Percentiles rank a stretch among this genome's conserved stretches.
Evolutionary conservation across 176 grass and related monocot species (phyloP).

Genomic region (Puccinellia tenuiflora): DNA sequence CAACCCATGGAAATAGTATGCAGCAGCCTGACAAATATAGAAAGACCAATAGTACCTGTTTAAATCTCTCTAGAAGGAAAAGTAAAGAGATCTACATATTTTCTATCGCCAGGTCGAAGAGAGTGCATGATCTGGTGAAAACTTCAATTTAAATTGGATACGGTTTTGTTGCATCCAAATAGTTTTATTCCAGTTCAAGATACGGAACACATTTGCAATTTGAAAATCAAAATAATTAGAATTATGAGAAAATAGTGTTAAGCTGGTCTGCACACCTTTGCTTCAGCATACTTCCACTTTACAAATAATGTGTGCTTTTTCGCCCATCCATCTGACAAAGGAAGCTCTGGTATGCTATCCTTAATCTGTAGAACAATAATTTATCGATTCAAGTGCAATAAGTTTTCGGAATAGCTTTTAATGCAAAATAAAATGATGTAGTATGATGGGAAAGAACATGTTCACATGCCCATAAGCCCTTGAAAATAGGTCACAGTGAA

Average conservation of each 20-base stretch:
- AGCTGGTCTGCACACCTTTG: constrained; percentile 43
- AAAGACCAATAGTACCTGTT: not conserved
- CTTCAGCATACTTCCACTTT: constrained; percentile 81
- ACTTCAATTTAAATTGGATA: not conserved
- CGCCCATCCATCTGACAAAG: constrained; percentile 57
- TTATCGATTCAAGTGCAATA: not conserved
- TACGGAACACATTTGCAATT: not conserved
- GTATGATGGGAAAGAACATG: constrained; percentile 2
- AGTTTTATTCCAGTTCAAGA: not conserved
- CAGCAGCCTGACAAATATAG: constrained; percentile 47
- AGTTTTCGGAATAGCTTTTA: not conserved
- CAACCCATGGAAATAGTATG: constrained; percentile 80
- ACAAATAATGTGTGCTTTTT: constrained; percentile 71
- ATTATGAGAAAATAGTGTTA: not conserved
- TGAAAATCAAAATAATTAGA: not conserved
- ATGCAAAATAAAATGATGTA: not conserved
- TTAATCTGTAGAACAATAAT: constrained; percentile 50
- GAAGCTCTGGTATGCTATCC: constrained; percentile 59
- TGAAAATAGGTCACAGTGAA: constrained; percentile 4
- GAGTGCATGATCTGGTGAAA: not conserved
- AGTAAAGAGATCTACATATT: not conserved
- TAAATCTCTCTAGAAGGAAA: not conserved
- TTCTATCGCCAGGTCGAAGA: not conserved
- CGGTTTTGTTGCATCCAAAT: not conserved
- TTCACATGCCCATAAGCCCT: not conserved